Conservation (phyloP, 495 filamentous ascomycete species). For the Podospora didyma region DNA sequence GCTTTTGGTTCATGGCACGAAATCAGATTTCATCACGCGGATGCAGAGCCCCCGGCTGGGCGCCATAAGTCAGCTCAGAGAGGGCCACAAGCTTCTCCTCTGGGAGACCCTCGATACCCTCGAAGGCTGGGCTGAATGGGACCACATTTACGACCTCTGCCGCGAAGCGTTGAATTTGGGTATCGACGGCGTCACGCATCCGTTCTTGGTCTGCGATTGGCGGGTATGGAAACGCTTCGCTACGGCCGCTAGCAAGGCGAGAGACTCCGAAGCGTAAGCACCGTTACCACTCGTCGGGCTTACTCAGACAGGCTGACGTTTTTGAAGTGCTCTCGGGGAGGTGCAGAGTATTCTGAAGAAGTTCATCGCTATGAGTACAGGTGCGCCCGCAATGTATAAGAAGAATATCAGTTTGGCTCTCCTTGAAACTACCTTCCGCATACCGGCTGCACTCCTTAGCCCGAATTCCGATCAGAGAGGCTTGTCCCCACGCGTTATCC, state of each 20-base stretch:
- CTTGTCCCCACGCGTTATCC: conserved; percentile 23
- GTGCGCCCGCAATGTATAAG: conserved; percentile 27
- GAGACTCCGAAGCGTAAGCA: conserved; percentile 29
- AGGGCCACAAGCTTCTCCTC: conserved; percentile 30
- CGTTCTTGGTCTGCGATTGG: conserved; percentile 33
- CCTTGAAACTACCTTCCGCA: conserved; percentile 20
- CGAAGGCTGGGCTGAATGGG: conserved; percentile 29
- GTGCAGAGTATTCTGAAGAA: conserved; percentile 22
- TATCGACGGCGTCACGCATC: conserved; percentile 18
- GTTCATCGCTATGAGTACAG: conserved; percentile 23
- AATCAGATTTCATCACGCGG: conserved; percentile 24
- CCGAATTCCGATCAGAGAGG: conserved; percentile 6
- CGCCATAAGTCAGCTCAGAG: conserved; percentile 24
- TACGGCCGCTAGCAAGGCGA: conserved; percentile 25
- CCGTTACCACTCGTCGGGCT: not conserved
- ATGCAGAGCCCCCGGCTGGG: conserved; percentile 26
- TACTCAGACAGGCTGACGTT: conserved; percentile 1
- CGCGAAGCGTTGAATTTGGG: conserved; percentile 20
- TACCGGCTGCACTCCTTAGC: conserved; percentile 6
- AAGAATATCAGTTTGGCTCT: conserved; percentile 29
- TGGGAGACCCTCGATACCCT: conserved; percentile 24
- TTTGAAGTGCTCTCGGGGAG: conserved; percentile 28
- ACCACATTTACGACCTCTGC: conserved; percentile 30
- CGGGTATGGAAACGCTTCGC: conserved; percentile 27
- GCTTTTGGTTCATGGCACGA: conserved; percentile 23